phyloP scores from a whole-genome alignment of 805 yeast genomes.

The Candida rishiriensis region DNA sequence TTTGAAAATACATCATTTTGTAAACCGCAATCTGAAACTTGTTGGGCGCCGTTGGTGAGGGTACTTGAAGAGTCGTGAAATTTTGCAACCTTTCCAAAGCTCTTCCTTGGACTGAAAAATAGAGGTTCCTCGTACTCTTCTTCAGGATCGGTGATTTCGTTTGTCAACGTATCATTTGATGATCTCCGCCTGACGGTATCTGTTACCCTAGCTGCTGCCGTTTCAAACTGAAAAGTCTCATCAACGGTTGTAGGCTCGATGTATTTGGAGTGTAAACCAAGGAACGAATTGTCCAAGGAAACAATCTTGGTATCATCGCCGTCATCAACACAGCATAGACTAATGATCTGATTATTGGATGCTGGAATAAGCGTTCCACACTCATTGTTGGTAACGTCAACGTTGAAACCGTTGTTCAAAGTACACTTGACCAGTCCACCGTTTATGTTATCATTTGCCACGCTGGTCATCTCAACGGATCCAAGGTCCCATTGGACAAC shows the following conservation, averaged over 20 bases:
- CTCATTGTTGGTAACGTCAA: conserved; percentile 22
- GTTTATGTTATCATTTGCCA: not conserved
- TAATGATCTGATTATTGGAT: conserved; percentile 45
- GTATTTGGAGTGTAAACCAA: conserved; percentile 45
- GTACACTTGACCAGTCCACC: conserved; percentile 31
- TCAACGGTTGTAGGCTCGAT: not conserved
- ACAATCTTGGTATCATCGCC: conserved; percentile 30
- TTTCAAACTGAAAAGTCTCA: no score
- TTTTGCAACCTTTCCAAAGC: no score
- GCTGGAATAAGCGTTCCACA: conserved; percentile 65
- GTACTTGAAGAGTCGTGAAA: no score
- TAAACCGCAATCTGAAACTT: no score
- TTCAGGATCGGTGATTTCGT: not conserved
- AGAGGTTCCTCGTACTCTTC: not conserved
- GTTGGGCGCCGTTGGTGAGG: no score
- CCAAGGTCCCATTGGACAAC: conserved; percentile 62
- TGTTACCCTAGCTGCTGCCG: not conserved
- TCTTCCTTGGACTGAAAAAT: no score
- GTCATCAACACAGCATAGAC: conserved; percentile 35
- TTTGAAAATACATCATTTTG: no score
- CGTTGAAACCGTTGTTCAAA: conserved; percentile 40
- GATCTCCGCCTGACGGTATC: conserved; percentile 1
- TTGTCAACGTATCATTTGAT: conserved; percentile 12
- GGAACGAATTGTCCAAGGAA: conserved; percentile 50
- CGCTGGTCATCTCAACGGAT: conserved; percentile 4